These are phyloP conservation scores for Paramecium pentaurelia DNA, from an alignment of 73 alveolate species.

Conservation along the genomic window DNA sequence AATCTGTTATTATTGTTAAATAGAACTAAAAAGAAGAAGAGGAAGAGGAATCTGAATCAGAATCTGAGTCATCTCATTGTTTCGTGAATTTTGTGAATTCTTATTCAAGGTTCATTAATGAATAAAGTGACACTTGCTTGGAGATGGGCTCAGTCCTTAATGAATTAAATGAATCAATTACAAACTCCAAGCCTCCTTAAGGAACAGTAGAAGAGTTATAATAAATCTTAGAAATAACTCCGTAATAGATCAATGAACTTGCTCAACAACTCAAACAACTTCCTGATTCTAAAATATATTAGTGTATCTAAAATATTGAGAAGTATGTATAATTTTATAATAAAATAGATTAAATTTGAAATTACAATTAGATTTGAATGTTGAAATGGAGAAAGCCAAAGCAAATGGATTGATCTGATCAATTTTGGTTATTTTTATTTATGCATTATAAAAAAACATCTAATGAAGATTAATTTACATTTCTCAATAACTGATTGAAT, in stretches of 20 bases:
- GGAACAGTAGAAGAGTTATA: background rate
- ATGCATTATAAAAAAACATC: slow-evolving; percentile 9
- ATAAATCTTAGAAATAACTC: background rate
- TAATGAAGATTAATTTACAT: background rate
- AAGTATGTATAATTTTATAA: background rate
- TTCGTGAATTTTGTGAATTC: slow-evolving; percentile 20
- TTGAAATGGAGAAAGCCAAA: slow-evolving; percentile 15
- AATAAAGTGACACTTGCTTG: background rate
- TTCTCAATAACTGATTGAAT: background rate
- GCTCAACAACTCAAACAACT: background rate
- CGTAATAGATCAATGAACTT: background rate
- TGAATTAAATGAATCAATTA: background rate
- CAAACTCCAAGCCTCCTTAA: background rate
- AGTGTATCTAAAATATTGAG: slow-evolving; percentile 29
- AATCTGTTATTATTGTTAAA: background rate
- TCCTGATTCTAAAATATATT: slow-evolving; percentile 15
- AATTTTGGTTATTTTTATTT: background rate
- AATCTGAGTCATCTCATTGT: slow-evolving; percentile 20
- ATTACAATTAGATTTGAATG: background rate
- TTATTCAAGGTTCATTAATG: background rate
- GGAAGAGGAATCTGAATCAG: background rate
- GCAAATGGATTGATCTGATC: background rate
- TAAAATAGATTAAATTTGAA: background rate
- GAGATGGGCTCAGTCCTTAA: slow-evolving; percentile 2
- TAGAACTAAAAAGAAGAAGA: background rate